phyloP scores from a whole-genome alignment of 2,329 filamentous ascomycete genomes.

The Lachnum nothofagi region DNA sequence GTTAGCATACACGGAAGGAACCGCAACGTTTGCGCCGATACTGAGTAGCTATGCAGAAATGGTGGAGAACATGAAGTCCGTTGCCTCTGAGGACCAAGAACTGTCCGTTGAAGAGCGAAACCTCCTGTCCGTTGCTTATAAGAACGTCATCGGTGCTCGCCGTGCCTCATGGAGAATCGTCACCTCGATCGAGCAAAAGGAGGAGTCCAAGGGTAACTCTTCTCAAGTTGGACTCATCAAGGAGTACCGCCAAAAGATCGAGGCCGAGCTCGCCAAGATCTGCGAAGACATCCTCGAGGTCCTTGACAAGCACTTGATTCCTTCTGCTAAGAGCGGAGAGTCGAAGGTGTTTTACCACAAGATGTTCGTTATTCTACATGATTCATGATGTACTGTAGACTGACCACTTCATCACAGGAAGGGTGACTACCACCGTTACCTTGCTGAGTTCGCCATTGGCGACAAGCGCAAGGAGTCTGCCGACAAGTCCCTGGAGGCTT shows the following conservation, averaged over 20 bases:
- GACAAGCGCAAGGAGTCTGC: conserved; percentile 89
- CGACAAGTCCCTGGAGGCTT: conserved; percentile 84
- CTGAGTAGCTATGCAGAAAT: conserved; percentile 63
- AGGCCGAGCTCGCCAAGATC: conserved; percentile 93
- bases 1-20: conserved; percentile 50
- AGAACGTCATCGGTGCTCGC: conserved; percentile 98
- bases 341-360: conserved; percentile 99
- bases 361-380: conserved; percentile 65
- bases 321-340: conserved; percentile 92
- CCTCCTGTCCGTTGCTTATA: conserved; percentile 97
- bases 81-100: conserved; percentile 78
- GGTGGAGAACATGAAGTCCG: conserved; percentile 99
- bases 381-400: neutral
- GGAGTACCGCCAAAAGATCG: conserved; percentile 98
- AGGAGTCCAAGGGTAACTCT: conserved; percentile 96
- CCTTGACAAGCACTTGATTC: conserved; percentile 86
- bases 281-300: conserved; percentile 97
- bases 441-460: conserved; percentile 86
- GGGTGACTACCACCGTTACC: conserved; percentile 94
- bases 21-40: conserved; percentile 7
- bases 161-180: conserved; percentile 99
- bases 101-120: conserved; percentile 96
- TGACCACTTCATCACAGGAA: conserved; percentile 56
- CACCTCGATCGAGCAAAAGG: conserved; percentile 99
- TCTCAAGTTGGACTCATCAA: conserved; percentile 92